Conservation (phyloP, 345 rosid genomes). For the Linum trigynum region DNA sequence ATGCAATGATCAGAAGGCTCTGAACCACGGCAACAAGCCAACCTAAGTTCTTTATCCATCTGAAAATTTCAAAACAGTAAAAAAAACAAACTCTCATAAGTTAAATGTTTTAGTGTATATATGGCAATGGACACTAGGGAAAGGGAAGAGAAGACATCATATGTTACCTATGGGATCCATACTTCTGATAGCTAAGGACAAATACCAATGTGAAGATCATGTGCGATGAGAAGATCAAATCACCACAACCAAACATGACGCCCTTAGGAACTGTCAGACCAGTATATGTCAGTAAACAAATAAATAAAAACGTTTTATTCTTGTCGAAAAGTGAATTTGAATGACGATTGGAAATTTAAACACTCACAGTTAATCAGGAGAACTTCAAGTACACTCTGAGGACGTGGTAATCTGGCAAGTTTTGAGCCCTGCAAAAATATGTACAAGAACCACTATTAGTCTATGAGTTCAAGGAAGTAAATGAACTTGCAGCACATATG, state of each 20-base stretch:
- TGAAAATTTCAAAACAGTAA: constrained; percentile 15
- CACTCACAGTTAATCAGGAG: constrained; percentile 66
- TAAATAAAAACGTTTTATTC: constrained; percentile 16
- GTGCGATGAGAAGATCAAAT: constrained; percentile 94
- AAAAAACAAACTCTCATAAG: neutral
- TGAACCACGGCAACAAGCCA: constrained; percentile 78
- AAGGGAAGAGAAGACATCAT: neutral
- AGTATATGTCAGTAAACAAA: neutral
- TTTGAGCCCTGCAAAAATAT: constrained; percentile 58
- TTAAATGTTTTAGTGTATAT: neutral
- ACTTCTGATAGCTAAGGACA: constrained; percentile 88
- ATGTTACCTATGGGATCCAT: constrained; percentile 78
- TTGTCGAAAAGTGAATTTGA: constrained; percentile 12
- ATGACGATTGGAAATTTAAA: constrained; percentile 5
- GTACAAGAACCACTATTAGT: neutral
- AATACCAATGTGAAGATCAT: constrained; percentile 95
- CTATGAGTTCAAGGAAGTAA: too few species aligned
- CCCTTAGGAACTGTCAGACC: constrained; percentile 81
- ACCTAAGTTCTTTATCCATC: constrained; percentile 77
- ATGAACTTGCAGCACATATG: neutral
- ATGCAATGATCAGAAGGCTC: constrained; percentile 86
- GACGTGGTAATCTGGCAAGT: constrained; percentile 77
- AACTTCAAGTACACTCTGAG: constrained; percentile 54
- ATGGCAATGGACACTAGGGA: neutral
- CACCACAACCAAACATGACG: constrained; percentile 88